These are phyloP conservation scores for Luzula sylvatica DNA, from an alignment of 176 grass and related monocot species.

Conservation along the genomic window DNA sequence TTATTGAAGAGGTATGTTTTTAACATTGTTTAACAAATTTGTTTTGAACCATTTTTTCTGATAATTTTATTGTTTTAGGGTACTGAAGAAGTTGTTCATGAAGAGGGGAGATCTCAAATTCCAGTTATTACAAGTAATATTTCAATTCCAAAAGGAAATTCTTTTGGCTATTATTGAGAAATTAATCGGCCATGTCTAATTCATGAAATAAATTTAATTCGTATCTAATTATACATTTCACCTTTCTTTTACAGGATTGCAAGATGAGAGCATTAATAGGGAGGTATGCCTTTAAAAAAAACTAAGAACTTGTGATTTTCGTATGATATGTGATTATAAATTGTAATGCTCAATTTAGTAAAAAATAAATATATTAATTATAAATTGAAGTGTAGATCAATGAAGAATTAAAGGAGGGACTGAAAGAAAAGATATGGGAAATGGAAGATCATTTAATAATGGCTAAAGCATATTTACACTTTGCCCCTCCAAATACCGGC, in stretches of 20 bases:
- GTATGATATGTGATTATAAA: neutral
- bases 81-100: conserved; percentile 11
- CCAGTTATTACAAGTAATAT: conserved; percentile 2
- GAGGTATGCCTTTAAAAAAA: neutral
- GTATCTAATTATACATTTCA: neutral
- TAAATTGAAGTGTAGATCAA: conserved; percentile 24
- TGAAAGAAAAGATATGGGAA: conserved; percentile 57
- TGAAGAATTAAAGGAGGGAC: conserved; percentile 26
- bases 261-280: neutral
- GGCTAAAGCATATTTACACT: conserved; percentile 59
- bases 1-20: conserved; percentile 36
- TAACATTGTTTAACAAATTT: neutral
- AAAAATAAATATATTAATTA: neutral
- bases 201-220: neutral
- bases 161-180: neutral
- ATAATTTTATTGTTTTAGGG: neutral
- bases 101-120: conserved; percentile 2
- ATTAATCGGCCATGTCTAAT: neutral
- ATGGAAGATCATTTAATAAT: conserved; percentile 80
- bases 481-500: conserved; percentile 33
- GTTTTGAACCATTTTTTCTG: neutral
- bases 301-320: neutral
- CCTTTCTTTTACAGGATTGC: neutral
- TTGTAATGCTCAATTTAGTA: neutral
- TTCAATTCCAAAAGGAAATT: conserved; percentile 8